Percentiles rank a stretch among this genome's conserved stretches.
Evolutionary conservation across 139 green algal genomes (phyloP).

Genomic region (Trebouxia sp.): DNA sequence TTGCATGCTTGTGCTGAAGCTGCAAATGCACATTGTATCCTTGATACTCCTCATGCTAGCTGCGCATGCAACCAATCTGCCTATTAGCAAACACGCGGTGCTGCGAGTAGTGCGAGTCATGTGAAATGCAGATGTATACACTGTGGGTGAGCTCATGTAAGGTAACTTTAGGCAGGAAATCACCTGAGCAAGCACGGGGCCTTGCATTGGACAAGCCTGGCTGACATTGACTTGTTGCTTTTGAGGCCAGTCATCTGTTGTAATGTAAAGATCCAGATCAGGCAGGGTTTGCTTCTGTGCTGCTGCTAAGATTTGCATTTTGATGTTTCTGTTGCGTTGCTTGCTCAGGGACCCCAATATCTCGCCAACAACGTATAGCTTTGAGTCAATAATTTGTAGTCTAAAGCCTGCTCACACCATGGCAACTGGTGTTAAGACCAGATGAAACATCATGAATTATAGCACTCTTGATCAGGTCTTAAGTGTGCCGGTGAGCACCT

Average conservation of each 20-base stretch:
- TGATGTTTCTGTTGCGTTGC: slow-evolving; percentile 13
- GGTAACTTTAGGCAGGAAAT: background rate
- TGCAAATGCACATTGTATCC: background rate
- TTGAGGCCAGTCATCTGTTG: slow-evolving; percentile 1
- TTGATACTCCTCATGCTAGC: background rate
- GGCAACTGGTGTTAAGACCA: no score
- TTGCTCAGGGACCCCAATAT: background rate
- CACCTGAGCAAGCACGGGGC: background rate
- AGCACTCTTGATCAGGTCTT: no score
- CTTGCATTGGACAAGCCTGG: background rate
- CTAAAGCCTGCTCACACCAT: background rate
- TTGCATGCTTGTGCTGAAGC: background rate
- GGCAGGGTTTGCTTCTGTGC: background rate
- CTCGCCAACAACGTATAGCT: slow-evolving; percentile 1
- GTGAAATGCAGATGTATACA: background rate
- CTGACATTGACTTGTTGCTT: background rate
- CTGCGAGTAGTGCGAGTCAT: background rate
- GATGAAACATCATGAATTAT: no score
- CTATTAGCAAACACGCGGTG: background rate
- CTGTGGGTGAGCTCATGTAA: background rate
- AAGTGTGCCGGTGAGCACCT: no score
- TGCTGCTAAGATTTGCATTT: slow-evolving; percentile 3
- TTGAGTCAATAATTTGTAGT: background rate
- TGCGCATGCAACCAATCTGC: background rate
- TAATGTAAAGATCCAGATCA: slow-evolving; percentile 10